phyloP scores from a whole-genome alignment of 371 early-diverging fungal genomes.

The Rhizopus delemar region DNA sequence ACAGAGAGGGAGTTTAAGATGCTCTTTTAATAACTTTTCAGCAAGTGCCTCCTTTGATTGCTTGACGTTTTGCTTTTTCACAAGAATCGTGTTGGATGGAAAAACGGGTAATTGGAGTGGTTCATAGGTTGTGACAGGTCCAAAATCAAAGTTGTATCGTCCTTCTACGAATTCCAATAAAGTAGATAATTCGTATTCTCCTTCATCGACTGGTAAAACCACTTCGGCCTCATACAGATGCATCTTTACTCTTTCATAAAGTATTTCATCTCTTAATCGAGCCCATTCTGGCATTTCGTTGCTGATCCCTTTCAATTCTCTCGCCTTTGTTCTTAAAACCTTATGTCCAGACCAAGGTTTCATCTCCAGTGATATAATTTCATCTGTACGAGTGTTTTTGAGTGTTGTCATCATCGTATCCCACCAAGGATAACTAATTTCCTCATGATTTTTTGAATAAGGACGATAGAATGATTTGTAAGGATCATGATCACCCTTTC shows the following conservation, averaged over 20 bases:
- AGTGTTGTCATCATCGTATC: slow-evolving; percentile 36
- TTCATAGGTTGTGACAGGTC: slow-evolving; percentile 41
- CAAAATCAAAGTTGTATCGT: slow-evolving; percentile 51
- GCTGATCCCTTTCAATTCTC: slow-evolving; percentile 9
- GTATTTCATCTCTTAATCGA: slow-evolving; percentile 14
- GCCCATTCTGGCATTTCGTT: slow-evolving; percentile 30
- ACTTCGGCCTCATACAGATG: slow-evolving; percentile 55
- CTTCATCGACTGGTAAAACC: slow-evolving; percentile 33
- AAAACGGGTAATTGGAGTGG: slow-evolving; percentile 32
- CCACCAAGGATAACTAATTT: slow-evolving; percentile 38
- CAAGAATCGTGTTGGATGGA: slow-evolving; percentile 49
- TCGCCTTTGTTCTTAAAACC: slow-evolving; percentile 19
- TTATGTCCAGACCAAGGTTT: slow-evolving; percentile 38
- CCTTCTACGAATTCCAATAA: slow-evolving; percentile 49
- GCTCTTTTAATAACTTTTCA: slow-evolving; percentile 17
- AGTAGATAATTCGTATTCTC: slow-evolving; percentile 32
- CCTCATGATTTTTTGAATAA: slow-evolving; percentile 10
- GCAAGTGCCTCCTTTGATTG: neutral
- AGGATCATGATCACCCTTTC: slow-evolving; percentile 6
- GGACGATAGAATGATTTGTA: slow-evolving; percentile 29
- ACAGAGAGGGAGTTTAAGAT: slow-evolving; percentile 51
- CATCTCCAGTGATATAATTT: slow-evolving; percentile 27
- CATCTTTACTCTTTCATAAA: slow-evolving; percentile 28
- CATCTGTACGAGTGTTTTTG: slow-evolving; percentile 19
- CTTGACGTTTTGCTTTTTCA: slow-evolving; percentile 9